Evolutionary conservation across 495 filamentous ascomycete genomes (phyloP).

Genomic region (Podospora didyma): DNA sequence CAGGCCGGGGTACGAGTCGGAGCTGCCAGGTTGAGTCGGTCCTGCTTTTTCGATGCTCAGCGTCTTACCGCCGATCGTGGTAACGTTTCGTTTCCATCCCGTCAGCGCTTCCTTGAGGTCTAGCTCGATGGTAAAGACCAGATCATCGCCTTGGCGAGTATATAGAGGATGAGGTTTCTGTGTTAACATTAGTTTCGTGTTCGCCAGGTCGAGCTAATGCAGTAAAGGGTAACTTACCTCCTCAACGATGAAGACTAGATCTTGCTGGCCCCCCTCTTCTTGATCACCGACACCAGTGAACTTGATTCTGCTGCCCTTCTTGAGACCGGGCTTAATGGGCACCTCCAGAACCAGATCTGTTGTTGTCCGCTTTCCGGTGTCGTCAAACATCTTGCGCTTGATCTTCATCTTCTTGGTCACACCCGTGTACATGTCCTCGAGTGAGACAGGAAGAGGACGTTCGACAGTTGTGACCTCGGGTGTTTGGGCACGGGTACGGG

Average conservation of each 20-base stretch:
- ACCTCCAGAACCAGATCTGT: constrained; percentile 91
- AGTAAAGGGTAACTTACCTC: constrained; percentile 60
- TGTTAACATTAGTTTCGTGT: constrained; percentile 3
- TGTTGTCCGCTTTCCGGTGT: constrained; percentile 73
- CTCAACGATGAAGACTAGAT: constrained; percentile 88
- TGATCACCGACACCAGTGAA: constrained; percentile 95
- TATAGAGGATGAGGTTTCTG: constrained; percentile 83
- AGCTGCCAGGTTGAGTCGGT: constrained; percentile 76
- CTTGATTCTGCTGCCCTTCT: constrained; percentile 95
- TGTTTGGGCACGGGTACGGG: constrained; percentile 50
- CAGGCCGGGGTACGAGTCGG: constrained; percentile 73
- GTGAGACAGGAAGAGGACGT: constrained; percentile 69
- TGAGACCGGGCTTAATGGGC: constrained; percentile 88
- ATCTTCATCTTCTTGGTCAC: constrained; percentile 95
- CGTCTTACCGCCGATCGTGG: constrained; percentile 90
- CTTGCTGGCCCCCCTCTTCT: constrained; percentile 94
- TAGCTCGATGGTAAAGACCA: constrained; percentile 70
- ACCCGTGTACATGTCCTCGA: constrained; percentile 85
- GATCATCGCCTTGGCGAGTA: constrained; percentile 80
- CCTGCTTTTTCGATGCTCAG: constrained; percentile 70
- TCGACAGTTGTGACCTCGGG: constrained; percentile 90
- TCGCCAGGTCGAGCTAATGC: background rate
- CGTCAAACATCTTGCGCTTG: constrained; percentile 91
- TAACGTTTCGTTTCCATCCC: constrained; percentile 84
- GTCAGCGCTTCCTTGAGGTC: constrained; percentile 95